Evolutionary conservation across 257 asterid genomes (phyloP).

Genomic region (Scutellaria baicalensis): DNA sequence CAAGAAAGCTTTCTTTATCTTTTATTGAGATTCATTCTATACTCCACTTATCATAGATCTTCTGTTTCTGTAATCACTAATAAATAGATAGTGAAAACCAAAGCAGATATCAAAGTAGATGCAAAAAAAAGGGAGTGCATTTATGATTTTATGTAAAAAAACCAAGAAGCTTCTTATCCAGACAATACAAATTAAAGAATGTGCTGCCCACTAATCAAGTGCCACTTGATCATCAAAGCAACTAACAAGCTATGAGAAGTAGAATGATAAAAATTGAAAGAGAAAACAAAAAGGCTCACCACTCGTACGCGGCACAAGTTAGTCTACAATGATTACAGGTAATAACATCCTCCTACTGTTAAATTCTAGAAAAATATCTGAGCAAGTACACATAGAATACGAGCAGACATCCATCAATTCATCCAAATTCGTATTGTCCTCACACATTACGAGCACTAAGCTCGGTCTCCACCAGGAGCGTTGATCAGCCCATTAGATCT

Average conservation of each 20-base stretch:
- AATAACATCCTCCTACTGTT: constrained; percentile 34
- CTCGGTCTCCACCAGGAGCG: constrained; percentile 27
- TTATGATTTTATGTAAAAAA: too few species aligned
- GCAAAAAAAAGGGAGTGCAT: not conserved
- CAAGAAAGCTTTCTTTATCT: too few species aligned
- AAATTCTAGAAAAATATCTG: constrained; percentile 22
- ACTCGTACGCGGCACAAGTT: constrained; percentile 35
- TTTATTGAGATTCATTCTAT: too few species aligned
- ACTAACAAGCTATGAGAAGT: constrained; percentile 22
- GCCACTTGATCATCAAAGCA: constrained; percentile 31
- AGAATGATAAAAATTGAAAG: not conserved
- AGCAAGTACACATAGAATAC: constrained; percentile 16
- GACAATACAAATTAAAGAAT: constrained; percentile 63
- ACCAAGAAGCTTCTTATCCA: constrained; percentile 15
- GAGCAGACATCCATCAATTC: constrained; percentile 27
- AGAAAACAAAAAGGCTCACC: constrained; percentile 64
- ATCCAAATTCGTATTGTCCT: not conserved
- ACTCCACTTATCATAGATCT: too few species aligned
- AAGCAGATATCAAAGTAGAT: too few species aligned
- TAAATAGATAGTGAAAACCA: too few species aligned
- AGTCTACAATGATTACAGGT: constrained; percentile 40
- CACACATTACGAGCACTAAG: constrained; percentile 17
- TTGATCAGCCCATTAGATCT: constrained; percentile 49
- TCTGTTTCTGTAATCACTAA: too few species aligned
- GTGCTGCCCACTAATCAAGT: constrained; percentile 48